These are phyloP conservation scores for Aspergillus indologenus DNA, from an alignment of 495 filamentous ascomycete genomes.

Conservation along the genomic window DNA sequence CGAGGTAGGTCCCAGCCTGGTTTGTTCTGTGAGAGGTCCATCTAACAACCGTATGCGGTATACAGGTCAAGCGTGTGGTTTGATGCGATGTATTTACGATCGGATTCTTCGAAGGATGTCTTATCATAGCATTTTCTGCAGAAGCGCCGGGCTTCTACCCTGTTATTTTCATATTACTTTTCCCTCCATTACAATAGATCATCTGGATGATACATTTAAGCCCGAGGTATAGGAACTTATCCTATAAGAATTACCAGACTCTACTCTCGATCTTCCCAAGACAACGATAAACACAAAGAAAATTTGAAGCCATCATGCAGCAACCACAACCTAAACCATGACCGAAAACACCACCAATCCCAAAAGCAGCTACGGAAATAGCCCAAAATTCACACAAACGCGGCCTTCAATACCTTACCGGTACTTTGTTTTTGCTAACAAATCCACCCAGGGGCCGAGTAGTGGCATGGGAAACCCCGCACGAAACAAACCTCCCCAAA, in stretches of 20 bases:
- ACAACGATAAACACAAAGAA: background rate
- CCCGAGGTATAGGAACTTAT: too few species aligned
- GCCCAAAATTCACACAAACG: background rate
- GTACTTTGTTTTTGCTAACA: background rate
- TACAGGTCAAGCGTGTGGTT: slow-evolving; percentile 46
- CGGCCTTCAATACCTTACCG: background rate
- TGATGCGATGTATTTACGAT: slow-evolving; percentile 22
- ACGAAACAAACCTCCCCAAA: slow-evolving; percentile 1
- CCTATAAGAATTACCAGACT: too few species aligned
- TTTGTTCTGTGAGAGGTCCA: too few species aligned
- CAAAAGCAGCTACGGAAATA: background rate
- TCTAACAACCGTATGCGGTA: slow-evolving; percentile 8
- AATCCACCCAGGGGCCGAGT: background rate
- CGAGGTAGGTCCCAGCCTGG: too few species aligned
- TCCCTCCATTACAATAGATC: slow-evolving; percentile 11
- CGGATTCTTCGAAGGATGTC: slow-evolving; percentile 2
- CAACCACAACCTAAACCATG: background rate
- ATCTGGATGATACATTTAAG: slow-evolving; percentile 9
- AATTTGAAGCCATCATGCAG: background rate
- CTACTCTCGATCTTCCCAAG: background rate
- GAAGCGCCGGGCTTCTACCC: background rate
- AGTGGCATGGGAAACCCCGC: background rate
- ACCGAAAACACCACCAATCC: background rate
- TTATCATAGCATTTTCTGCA: background rate
- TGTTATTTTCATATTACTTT: slow-evolving; percentile 8